Evolutionary conservation across 2,329 filamentous ascomycete genomes (phyloP).

Genomic region (Fonsecaea monophora): DNA sequence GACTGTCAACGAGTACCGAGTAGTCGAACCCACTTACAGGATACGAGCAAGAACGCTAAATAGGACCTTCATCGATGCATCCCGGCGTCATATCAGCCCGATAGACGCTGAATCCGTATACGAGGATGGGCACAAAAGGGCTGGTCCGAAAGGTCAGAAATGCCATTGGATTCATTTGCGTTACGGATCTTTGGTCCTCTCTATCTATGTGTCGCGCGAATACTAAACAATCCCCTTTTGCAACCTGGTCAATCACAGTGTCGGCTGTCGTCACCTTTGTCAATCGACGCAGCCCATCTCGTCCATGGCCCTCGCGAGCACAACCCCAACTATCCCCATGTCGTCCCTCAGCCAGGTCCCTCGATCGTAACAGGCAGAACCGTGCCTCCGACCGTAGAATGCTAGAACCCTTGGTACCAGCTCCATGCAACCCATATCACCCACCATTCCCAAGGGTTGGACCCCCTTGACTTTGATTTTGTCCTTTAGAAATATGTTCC

Average conservation of each 20-base stretch:
- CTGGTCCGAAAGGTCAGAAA: conserved; percentile 3
- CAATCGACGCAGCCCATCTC: background rate
- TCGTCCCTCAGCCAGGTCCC: background rate
- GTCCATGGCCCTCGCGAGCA: background rate
- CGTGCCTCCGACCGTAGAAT: background rate
- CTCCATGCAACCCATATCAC: conserved; percentile 9
- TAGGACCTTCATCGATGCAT: no score
- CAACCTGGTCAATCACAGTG: background rate
- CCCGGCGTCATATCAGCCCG: no score
- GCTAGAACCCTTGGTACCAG: background rate
- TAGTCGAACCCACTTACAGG: no score
- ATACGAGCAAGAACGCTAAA: no score
- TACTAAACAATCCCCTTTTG: conserved; percentile 16
- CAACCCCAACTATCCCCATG: background rate
- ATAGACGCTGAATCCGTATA: no score
- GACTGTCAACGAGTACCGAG: no score
- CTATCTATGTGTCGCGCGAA: conserved; percentile 19
- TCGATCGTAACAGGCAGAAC: conserved; percentile 2
- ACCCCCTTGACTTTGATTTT: conserved; percentile 3
- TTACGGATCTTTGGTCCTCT: conserved; percentile 11
- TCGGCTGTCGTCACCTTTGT: background rate
- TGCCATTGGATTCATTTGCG: conserved; percentile 7
- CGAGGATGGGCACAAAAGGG: background rate
- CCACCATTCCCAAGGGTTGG: background rate
- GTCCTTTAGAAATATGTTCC: conserved; percentile 5